Percentiles rank a stretch among this genome's conserved stretches.
phyloP scores from a whole-genome alignment of 2,329 filamentous ascomycete species.

The Cercospora berteroae region DNA sequence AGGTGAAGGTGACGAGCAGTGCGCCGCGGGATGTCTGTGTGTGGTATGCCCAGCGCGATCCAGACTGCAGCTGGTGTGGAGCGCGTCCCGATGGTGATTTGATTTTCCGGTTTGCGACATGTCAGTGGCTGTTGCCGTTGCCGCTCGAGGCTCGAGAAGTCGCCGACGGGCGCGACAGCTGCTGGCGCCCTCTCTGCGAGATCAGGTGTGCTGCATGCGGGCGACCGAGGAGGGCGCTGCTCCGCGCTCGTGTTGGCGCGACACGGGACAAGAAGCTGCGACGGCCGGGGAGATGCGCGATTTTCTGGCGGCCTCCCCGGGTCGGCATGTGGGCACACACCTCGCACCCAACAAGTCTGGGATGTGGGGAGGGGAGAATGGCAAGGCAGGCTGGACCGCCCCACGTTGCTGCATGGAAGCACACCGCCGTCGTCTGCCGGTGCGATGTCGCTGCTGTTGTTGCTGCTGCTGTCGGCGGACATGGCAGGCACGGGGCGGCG shows the following conservation, averaged over 20 bases:
- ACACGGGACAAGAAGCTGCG: not conserved
- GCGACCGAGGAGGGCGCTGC: not conserved
- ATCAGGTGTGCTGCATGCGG: not conserved
- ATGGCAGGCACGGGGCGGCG: not conserved
- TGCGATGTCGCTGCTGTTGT: not conserved
- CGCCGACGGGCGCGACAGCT: too few relatives aligned
- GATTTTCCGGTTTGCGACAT: not conserved
- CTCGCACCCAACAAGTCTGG: not conserved
- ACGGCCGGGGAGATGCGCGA: not conserved
- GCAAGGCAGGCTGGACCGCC: not conserved
- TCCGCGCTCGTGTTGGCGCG: not conserved
- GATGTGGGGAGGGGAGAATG: not conserved
- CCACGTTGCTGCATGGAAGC: not conserved
- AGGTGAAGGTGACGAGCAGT: not conserved
- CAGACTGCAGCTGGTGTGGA: not conserved
- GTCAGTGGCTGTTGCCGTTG: not conserved
- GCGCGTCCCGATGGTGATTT: not conserved
- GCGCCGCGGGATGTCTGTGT: not conserved
- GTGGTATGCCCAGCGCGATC: not conserved
- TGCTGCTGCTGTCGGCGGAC: not conserved
- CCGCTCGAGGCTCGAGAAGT: too few relatives aligned
- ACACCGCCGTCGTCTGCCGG: not conserved
- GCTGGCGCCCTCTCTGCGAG: not conserved
- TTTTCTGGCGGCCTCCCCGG: not conserved
- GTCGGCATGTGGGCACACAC: not conserved